Conservation (phyloP, 2,329 filamentous ascomycete genomes). For the Samsoniella hepiali region DNA sequence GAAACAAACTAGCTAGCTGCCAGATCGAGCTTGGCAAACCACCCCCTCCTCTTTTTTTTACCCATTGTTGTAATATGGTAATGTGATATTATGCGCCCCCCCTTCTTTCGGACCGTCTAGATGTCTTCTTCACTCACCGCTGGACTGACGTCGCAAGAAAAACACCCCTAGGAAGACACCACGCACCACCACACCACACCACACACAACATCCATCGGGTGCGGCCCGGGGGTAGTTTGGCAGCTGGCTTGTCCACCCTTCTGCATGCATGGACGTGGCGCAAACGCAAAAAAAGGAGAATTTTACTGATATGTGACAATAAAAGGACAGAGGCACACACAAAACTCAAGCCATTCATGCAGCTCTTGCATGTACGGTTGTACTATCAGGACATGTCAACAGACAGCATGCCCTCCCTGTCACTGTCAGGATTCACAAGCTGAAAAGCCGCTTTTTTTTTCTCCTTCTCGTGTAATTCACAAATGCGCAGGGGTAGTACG, state of each 20-base stretch:
- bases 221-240: not conserved
- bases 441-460: no score
- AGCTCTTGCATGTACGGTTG: not conserved
- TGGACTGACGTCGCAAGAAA: slow-evolving; percentile 11
- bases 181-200: not conserved
- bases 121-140: not conserved
- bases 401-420: no score
- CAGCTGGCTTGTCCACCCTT: not conserved
- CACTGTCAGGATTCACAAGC: no score
- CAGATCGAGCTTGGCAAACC: slow-evolving; percentile 12
- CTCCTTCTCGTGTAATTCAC: no score
- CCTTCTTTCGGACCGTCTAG: not conserved
- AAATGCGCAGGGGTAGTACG: no score
- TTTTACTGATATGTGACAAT: not conserved
- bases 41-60: not conserved
- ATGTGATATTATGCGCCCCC: not conserved
- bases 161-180: not conserved
- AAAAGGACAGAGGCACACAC: no score
- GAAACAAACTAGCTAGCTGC: not conserved
- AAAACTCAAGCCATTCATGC: not conserved
- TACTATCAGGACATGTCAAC: no score
- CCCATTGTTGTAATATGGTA: not conserved
- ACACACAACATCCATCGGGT: not conserved
- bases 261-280: not conserved
- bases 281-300: not conserved